phyloP scores from a whole-genome alignment of 2,329 filamentous ascomycete species.

The Claviceps fusiformis region DNA sequence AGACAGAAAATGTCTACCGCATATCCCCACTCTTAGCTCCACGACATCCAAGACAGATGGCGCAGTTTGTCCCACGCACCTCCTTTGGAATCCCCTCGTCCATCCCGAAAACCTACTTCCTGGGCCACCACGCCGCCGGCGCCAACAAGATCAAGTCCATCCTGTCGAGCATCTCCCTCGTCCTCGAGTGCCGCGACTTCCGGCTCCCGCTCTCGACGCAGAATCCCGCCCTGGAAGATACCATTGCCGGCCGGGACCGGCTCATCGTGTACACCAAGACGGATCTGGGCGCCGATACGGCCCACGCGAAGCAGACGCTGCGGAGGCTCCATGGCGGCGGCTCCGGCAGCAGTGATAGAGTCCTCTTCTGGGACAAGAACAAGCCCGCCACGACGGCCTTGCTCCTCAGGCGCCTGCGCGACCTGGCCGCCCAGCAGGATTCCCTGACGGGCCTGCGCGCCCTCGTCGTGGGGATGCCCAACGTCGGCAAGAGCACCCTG shows the following conservation, averaged over 20 bases:
- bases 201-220: constrained; percentile 78
- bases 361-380: constrained; percentile 32
- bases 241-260: constrained; percentile 57
- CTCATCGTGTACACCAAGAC: constrained; percentile 85
- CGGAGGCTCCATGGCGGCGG: constrained; percentile 15
- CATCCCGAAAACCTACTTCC: constrained; percentile 80
- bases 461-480: constrained; percentile 93
- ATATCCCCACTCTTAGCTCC: neutral
- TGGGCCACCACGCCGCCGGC: constrained; percentile 81
- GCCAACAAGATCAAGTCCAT: constrained; percentile 69
- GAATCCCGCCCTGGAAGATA: constrained; percentile 78
- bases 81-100: constrained; percentile 58
- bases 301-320: constrained; percentile 14
- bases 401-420: constrained; percentile 26
- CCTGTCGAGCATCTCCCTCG: constrained; percentile 68
- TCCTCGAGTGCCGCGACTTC: constrained; percentile 91
- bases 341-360: constrained; percentile 12
- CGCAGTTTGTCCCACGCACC: constrained; percentile 56
- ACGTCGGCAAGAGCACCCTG: constrained; percentile 91
- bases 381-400: constrained; percentile 18
- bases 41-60: constrained; percentile 10
- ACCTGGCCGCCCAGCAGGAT: constrained; percentile 22
- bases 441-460: constrained; percentile 70
- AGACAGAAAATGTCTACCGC: neutral
- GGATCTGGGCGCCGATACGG: constrained; percentile 47